These are phyloP conservation scores for Penicillium chermesinum DNA, from an alignment of 495 filamentous ascomycete species.

Conservation along the genomic window DNA sequence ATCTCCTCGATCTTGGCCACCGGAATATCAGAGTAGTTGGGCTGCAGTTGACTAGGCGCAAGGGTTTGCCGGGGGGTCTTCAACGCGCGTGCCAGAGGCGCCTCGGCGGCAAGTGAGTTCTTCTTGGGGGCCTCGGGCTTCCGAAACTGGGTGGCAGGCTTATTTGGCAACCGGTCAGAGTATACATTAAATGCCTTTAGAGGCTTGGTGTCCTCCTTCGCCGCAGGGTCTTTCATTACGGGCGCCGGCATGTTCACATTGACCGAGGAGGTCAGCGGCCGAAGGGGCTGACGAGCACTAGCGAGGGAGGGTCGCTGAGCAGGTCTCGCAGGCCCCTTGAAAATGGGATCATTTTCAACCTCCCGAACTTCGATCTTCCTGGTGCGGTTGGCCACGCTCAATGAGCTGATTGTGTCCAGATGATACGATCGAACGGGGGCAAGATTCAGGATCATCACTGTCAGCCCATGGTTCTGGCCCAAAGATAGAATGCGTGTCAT, in stretches of 20 bases:
- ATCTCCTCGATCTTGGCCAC: conserved; percentile 83
- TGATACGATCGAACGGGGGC: conserved; percentile 84
- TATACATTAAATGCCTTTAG: conserved; percentile 79
- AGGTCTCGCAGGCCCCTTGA: conserved; percentile 61
- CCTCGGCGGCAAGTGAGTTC: conserved; percentile 37
- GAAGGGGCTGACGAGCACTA: conserved; percentile 66
- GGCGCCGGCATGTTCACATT: conserved; percentile 54
- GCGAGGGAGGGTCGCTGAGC: conserved; percentile 36
- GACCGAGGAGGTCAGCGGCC: conserved; percentile 57
- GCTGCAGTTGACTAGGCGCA: conserved; percentile 24
- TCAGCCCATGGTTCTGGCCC: conserved; percentile 93
- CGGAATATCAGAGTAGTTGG: conserved; percentile 47
- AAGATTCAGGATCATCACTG: conserved; percentile 94
- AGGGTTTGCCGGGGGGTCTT: conserved; percentile 26
- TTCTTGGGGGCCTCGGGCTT: conserved; percentile 36
- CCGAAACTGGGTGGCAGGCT: conserved; percentile 33
- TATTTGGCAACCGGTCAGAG: conserved; percentile 58
- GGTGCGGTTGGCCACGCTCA: conserved; percentile 92
- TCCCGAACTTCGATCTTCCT: conserved; percentile 96
- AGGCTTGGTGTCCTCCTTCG: conserved; percentile 59
- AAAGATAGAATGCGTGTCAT: conserved; percentile 93
- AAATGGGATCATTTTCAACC: conserved; percentile 87
- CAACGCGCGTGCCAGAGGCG: conserved; percentile 22
- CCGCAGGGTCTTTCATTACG: conserved; percentile 44
- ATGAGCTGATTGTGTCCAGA: conserved; percentile 84